These are phyloP conservation scores for Ophiosphaerella korrae DNA, from an alignment of 2,329 filamentous ascomycete species.

Conservation along the genomic window DNA sequence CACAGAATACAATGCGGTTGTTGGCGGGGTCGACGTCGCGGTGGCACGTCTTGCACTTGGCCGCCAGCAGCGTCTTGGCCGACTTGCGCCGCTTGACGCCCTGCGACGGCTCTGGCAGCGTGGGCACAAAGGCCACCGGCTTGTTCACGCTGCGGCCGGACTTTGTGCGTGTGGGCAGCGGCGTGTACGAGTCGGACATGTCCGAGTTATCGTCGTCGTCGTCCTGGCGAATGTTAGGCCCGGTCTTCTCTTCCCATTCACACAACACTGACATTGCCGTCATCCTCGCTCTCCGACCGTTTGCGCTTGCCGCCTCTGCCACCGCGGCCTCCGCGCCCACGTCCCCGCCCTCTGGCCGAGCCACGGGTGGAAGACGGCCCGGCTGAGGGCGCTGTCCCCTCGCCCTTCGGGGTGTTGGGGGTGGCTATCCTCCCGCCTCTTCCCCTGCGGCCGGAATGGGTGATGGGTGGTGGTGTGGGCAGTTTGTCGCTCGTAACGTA, in stretches of 20 bases:
- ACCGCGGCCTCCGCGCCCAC: conserved; percentile 42
- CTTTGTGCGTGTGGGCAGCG: conserved; percentile 70
- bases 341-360: conserved; percentile 43
- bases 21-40: conserved; percentile 71
- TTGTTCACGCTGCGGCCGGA: conserved; percentile 75
- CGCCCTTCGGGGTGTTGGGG: conserved; percentile 39
- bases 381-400: conserved; percentile 28
- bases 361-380: conserved; percentile 41
- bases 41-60: conserved; percentile 74
- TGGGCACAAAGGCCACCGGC: conserved; percentile 66
- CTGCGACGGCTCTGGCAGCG: conserved; percentile 55
- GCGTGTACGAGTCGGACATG: conserved; percentile 55
- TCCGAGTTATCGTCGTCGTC: conserved; percentile 44
- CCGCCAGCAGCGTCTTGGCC: conserved; percentile 55
- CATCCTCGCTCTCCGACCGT: conserved; percentile 43
- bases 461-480: conserved; percentile 43
- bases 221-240: conserved; percentile 31
- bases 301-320: conserved; percentile 48
- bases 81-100: conserved; percentile 64
- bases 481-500: conserved; percentile 54
- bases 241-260: conserved; percentile 1
- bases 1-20: conserved; percentile 86
- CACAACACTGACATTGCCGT: conserved; percentile 40
- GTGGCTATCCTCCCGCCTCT: conserved; percentile 43
- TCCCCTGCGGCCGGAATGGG: conserved; percentile 34